Evolutionary conservation across 1,284 basidiomycete species (phyloP).

Genomic region (Ceratobasidium sp.): DNA sequence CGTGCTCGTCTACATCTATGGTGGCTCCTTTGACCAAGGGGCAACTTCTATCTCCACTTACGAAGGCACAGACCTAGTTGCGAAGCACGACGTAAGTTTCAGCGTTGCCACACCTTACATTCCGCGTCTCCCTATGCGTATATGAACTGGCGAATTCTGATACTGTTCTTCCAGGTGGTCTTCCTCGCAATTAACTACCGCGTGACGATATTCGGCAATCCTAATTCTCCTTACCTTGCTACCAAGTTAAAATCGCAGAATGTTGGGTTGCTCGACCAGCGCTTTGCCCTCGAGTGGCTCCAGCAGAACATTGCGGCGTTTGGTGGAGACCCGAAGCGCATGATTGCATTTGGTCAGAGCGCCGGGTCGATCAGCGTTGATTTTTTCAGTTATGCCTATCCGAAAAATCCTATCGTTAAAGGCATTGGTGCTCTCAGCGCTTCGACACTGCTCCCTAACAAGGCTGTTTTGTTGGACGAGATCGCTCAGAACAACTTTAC

Average conservation of each 20-base stretch:
- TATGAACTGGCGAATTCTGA: too few relatives aligned
- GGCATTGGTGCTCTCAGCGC: conserved; percentile 21
- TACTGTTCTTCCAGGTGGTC: conserved; percentile 5
- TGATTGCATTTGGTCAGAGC: conserved; percentile 50
- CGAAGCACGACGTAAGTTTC: conserved; percentile 40
- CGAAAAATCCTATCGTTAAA: conserved; percentile 32
- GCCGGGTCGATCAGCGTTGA: conserved; percentile 28
- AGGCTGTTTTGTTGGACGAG: not conserved
- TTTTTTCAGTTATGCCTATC: conserved; percentile 25
- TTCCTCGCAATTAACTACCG: conserved; percentile 35
- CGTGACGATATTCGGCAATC: conserved; percentile 37
- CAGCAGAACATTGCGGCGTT: conserved; percentile 58
- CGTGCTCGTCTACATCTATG: conserved; percentile 41
- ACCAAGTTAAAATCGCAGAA: conserved; percentile 49
- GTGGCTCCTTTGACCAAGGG: conserved; percentile 27
- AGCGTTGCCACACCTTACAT: not conserved
- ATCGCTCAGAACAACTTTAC: conserved; percentile 30
- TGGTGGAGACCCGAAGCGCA: conserved; percentile 57
- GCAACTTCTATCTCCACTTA: conserved; percentile 30
- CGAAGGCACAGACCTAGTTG: conserved; percentile 25
- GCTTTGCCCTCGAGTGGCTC: conserved; percentile 60
- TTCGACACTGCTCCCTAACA: not conserved
- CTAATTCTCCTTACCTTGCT: conserved; percentile 43
- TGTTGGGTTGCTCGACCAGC: conserved; percentile 57
- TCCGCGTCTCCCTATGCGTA: not conserved